phyloP scores from a whole-genome alignment of 108 stramenopile species.

The Cyclotella distinguenda region DNA sequence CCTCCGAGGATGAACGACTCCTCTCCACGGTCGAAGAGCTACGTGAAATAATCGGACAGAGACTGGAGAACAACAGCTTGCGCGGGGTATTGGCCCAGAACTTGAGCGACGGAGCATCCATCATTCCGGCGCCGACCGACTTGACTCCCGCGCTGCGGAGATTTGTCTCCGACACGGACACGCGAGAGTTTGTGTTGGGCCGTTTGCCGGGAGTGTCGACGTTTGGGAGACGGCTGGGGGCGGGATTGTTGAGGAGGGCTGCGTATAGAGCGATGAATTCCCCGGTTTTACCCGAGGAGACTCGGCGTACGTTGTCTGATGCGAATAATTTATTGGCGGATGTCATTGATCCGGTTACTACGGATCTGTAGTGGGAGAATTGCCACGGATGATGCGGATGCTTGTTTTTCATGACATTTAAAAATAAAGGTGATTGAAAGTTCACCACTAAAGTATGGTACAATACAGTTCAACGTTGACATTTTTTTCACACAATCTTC shows the following conservation, averaged over 20 bases:
- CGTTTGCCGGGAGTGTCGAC: constrained; percentile 58
- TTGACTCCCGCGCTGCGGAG: constrained; percentile 33
- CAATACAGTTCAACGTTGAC: too few relatives aligned
- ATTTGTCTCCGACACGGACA: constrained; percentile 46
- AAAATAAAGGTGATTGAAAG: too few relatives aligned
- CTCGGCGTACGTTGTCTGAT: constrained; percentile 51
- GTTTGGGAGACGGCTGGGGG: constrained; percentile 58
- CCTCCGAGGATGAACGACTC: constrained; percentile 61
- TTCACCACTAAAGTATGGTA: too few relatives aligned
- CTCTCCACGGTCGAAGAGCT: constrained; percentile 58
- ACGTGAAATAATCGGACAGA: constrained; percentile 41
- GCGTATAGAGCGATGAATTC: constrained; percentile 64
- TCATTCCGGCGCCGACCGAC: constrained; percentile 41
- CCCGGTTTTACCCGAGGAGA: constrained; percentile 52
- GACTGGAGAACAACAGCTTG: constrained; percentile 38
- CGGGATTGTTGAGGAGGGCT: constrained; percentile 73
- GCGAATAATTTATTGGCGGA: constrained; percentile 60
- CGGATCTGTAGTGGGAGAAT: too few relatives aligned
- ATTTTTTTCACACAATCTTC: too few relatives aligned
- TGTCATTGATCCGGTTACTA: constrained; percentile 47
- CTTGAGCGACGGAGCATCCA: constrained; percentile 52
- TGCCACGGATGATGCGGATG: too few relatives aligned
- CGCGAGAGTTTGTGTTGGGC: constrained; percentile 48
- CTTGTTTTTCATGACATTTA: too few relatives aligned
- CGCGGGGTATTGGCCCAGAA: constrained; percentile 41